A percentile compares a stretch with the other conserved stretches of the same genome.
Evolutionary conservation across 2,329 filamentous ascomycete species (phyloP).

Genomic region (Myriosclerotinia duriaeana): DNA sequence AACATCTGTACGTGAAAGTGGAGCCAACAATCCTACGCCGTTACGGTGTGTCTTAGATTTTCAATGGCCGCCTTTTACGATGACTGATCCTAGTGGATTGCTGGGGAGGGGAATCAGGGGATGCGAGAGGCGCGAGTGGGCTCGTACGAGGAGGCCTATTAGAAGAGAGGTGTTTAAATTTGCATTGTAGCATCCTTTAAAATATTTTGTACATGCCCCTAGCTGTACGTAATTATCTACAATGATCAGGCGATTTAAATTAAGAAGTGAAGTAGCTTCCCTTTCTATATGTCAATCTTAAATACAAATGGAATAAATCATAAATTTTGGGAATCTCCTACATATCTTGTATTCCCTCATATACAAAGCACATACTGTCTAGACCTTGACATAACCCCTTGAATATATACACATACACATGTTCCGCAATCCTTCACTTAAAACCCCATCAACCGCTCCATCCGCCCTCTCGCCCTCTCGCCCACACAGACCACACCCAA

Average conservation of each 20-base stretch:
- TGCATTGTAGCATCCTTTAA: not conserved
- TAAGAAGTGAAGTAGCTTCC: no score
- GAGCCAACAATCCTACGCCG: slow-evolving; percentile 7
- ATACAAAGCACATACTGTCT: not conserved
- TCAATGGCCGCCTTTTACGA: not conserved
- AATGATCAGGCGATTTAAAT: no score
- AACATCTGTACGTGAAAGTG: not conserved
- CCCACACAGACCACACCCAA: not conserved
- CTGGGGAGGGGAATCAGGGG: not conserved
- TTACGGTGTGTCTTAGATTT: not conserved
- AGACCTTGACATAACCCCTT: not conserved
- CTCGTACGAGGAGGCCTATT: not conserved
- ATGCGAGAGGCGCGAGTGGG: not conserved
- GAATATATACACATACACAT: not conserved
- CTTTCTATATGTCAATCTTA: no score
- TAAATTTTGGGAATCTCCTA: no score
- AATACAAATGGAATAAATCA: no score
- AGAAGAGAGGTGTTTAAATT: not conserved
- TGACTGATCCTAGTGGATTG: not conserved
- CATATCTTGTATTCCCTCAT: not conserved
- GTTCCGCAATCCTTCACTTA: not conserved
- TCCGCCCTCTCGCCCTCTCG: not conserved
- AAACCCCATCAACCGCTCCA: slow-evolving; percentile 2
- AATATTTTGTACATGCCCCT: no score
- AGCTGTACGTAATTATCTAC: no score